These are phyloP conservation scores for Plasmopara muralis DNA, from an alignment of 352 stramenopile genomes.

Conservation along the genomic window DNA sequence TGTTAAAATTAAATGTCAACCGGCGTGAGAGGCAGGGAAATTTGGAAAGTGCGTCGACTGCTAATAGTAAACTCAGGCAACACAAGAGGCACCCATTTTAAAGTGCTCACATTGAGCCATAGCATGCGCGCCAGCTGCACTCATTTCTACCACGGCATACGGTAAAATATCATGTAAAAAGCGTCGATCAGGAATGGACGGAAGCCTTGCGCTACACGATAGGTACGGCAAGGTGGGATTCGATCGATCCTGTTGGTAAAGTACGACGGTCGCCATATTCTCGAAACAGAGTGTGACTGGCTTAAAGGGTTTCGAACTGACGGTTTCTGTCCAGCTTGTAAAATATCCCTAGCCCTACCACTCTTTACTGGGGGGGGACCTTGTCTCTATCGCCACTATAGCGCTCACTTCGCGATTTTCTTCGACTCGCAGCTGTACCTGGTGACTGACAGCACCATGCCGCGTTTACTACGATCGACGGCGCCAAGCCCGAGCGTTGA, in stretches of 20 bases:
- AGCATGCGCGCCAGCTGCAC: not conserved
- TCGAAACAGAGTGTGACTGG: conserved; percentile 1
- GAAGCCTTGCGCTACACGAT: no score
- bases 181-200: no score
- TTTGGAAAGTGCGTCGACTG: no score
- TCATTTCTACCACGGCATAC: not conserved
- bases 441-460: conserved; percentile 30
- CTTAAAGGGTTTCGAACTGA: conserved; percentile 8
- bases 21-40: not conserved
- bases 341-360: conserved; percentile 7
- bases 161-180: not conserved
- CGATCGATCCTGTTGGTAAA: no score
- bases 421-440: not conserved
- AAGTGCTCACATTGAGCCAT: not conserved
- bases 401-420: conserved; percentile 22
- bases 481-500: conserved; percentile 67
- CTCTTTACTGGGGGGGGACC: conserved; percentile 5
- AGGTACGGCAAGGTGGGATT: no score
- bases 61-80: no score
- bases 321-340: conserved; percentile 9
- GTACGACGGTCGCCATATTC: no score
- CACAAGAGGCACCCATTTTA: no score
- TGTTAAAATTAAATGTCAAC: not conserved
- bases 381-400: conserved; percentile 5
- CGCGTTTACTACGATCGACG: conserved; percentile 54